A percentile compares a stretch with the other conserved stretches of the same genome.
phyloP scores from a whole-genome alignment of 2,329 filamentous ascomycete species.

The Colletotrichum theobromicola region DNA sequence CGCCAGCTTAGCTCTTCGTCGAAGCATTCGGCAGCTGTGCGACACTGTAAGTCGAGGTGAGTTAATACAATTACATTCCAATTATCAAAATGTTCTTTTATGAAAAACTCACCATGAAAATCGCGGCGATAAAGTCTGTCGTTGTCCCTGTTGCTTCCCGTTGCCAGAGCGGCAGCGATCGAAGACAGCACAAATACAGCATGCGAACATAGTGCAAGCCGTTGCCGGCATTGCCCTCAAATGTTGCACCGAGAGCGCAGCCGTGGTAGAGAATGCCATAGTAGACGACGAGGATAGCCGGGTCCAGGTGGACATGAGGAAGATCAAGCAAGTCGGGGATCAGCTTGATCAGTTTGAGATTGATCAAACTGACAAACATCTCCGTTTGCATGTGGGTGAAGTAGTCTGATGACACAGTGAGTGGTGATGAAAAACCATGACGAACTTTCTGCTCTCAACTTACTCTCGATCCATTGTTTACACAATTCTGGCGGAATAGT shows the following conservation, averaged over 20 bases:
- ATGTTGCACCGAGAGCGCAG: background rate
- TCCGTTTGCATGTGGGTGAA: slow-evolving; percentile 32
- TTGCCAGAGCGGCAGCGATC: slow-evolving; percentile 33
- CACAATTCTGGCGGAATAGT: slow-evolving; percentile 30
- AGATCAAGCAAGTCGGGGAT: slow-evolving; percentile 33
- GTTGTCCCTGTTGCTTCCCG: slow-evolving; percentile 33
- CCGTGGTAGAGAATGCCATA: slow-evolving; percentile 34
- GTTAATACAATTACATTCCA: accelerated
- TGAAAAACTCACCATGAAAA: slow-evolving; percentile 27
- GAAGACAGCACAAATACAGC: slow-evolving; percentile 32
- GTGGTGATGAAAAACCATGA: accelerated
- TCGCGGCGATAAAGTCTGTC: slow-evolving; percentile 33
- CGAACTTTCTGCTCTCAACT: background rate
- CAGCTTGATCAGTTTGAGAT: slow-evolving; percentile 31
- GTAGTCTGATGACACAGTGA: slow-evolving; percentile 23
- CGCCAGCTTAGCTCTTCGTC: slow-evolving; percentile 36
- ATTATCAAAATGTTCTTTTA: accelerated
- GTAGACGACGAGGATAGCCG: slow-evolving; percentile 33
- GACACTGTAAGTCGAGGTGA: slow-evolving; percentile 14
- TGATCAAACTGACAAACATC: slow-evolving; percentile 31
- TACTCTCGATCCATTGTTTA: slow-evolving; percentile 32
- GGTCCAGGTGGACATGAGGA: slow-evolving; percentile 33
- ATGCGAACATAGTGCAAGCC: background rate
- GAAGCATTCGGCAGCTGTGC: slow-evolving; percentile 33
- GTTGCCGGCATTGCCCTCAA: background rate